Conservation (phyloP, 1,139 yeast genomes). For the Sugiyamaella pinicola region DNA sequence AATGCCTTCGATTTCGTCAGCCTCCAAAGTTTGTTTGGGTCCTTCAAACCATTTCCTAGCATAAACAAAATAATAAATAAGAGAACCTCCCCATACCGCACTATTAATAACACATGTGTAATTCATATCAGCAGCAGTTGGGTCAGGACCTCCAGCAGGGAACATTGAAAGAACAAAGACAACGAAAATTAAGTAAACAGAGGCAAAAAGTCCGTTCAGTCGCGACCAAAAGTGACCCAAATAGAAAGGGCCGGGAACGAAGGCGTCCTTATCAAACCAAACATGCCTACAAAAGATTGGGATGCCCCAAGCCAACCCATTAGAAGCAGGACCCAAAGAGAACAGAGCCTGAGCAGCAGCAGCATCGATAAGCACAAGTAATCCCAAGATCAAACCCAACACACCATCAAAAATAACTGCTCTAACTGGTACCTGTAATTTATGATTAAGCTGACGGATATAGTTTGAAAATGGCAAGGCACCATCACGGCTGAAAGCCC, state of each 20-base stretch:
- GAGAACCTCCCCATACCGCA: conserved; percentile 57
- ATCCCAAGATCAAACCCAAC: conserved; percentile 54
- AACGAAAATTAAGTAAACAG: conserved; percentile 52
- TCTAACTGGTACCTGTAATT: conserved; percentile 57
- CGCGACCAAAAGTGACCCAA: conserved; percentile 55
- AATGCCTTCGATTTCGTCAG: conserved; percentile 31
- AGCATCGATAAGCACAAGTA: conserved; percentile 58
- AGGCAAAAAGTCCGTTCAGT: conserved; percentile 34
- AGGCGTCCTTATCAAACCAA: conserved; percentile 48
- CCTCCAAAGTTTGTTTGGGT: conserved; percentile 59
- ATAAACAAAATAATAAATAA: conserved; percentile 54
- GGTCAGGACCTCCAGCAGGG: conserved; percentile 51
- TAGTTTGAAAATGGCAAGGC: conserved; percentile 67
- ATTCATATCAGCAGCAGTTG: conserved; percentile 56
- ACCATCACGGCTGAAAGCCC: conserved; percentile 86
- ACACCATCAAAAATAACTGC: conserved; percentile 60
- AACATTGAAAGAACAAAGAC: conserved; percentile 66
- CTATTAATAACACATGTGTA: conserved; percentile 65
- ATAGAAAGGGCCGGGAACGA: conserved; percentile 66
- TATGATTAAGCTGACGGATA: conserved; percentile 48
- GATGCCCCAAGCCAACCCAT: conserved; percentile 60
- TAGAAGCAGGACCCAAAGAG: conserved; percentile 61
- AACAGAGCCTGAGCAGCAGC: conserved; percentile 66
- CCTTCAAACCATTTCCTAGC: conserved; percentile 66
- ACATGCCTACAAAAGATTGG: conserved; percentile 54